Percentiles rank a stretch among this genome's conserved stretches.
Conservation (phyloP, 805 yeast genomes). For the Saturnispora silvae region DNA sequence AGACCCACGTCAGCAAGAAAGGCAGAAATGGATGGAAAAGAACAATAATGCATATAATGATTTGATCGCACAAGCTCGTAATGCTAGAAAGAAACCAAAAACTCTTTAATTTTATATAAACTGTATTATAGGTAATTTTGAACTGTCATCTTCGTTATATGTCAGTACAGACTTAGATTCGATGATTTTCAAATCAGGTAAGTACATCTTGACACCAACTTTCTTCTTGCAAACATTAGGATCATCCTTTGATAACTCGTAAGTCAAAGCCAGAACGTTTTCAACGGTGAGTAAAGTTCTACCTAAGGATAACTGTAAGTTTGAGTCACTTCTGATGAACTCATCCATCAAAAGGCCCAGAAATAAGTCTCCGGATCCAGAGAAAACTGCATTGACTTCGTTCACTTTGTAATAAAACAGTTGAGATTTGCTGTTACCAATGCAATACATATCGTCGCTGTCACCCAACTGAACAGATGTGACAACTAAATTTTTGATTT, state of each 20-base stretch:
- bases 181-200: slow-evolving; percentile 36
- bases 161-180: slow-evolving; percentile 30
- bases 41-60: slow-evolving; percentile 18
- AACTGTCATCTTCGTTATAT: neutral
- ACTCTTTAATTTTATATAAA: too few relatives aligned
- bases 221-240: slow-evolving; percentile 2
- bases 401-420: slow-evolving; percentile 32
- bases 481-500: slow-evolving; percentile 43
- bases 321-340: slow-evolving; percentile 25
- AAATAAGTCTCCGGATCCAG: slow-evolving; percentile 70
- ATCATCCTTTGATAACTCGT: slow-evolving; percentile 15
- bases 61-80: slow-evolving; percentile 20
- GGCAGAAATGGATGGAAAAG: slow-evolving; percentile 17
- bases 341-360: slow-evolving; percentile 49
- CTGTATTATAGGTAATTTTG: slow-evolving; percentile 1
- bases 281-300: slow-evolving; percentile 32
- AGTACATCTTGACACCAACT: slow-evolving; percentile 16
- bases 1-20: slow-evolving; percentile 26
- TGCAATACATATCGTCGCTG: slow-evolving; percentile 25
- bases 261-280: slow-evolving; percentile 32
- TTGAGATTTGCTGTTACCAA: slow-evolving; percentile 29
- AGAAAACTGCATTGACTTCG: slow-evolving; percentile 48
- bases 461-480: slow-evolving; percentile 39
- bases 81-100: neutral
- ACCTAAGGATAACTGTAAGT: slow-evolving; percentile 27